phyloP scores from a whole-genome alignment of 2,329 filamentous ascomycete species.

The Aspergillus phoenicis region DNA sequence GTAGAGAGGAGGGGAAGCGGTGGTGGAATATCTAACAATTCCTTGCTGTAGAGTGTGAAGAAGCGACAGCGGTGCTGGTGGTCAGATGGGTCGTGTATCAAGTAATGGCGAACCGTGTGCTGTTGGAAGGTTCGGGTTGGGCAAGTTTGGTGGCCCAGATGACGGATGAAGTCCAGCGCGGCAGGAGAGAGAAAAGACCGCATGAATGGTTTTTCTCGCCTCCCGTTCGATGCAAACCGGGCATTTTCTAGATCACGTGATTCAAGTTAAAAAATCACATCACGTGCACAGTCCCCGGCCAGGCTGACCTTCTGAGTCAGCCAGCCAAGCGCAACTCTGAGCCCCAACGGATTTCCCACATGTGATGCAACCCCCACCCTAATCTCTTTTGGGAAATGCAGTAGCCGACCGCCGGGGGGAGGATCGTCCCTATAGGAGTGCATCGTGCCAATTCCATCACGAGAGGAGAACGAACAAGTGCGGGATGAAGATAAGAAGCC shows the following conservation, averaged over 20 bases:
- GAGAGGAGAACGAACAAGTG: background rate
- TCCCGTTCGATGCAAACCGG: background rate
- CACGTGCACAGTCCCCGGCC: background rate
- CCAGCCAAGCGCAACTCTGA: constrained; percentile 5
- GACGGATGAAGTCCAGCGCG: background rate
- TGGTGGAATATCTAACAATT: background rate
- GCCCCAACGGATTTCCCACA: constrained; percentile 13
- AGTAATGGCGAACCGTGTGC: background rate
- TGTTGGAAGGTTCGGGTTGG: background rate
- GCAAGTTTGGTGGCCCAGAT: background rate
- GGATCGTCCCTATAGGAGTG: background rate
- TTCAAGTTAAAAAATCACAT: too few relatives aligned
- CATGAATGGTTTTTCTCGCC: background rate
- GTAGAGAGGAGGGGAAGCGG: background rate
- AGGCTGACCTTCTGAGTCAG: constrained; percentile 8
- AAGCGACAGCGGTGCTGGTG: background rate
- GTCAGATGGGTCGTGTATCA: background rate
- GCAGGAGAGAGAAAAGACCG: background rate
- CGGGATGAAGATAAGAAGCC: constrained; percentile 6
- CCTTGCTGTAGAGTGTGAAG: background rate
- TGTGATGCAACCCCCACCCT: constrained; percentile 35
- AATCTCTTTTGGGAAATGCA: constrained; percentile 27
- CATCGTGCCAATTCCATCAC: background rate
- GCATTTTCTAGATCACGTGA: background rate
- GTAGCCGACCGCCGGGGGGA: constrained; percentile 23